These are phyloP conservation scores for Lecanicillium sp. DNA, from an alignment of 2,329 filamentous ascomycete genomes.

Conservation along the genomic window DNA sequence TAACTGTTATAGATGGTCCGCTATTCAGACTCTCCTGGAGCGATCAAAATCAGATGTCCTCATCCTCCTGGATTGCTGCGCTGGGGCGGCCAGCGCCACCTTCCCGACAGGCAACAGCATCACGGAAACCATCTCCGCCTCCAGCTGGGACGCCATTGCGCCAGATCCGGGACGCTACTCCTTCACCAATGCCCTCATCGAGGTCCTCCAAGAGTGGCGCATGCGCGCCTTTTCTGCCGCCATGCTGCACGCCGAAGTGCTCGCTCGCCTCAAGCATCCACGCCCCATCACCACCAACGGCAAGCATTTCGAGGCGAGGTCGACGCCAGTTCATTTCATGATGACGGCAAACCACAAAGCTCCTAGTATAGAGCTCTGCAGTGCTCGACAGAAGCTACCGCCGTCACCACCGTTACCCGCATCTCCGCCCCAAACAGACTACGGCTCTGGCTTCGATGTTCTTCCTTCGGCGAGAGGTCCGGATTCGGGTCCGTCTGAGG, in stretches of 20 bases:
- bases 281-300: slow-evolving; percentile 50
- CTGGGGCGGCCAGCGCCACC: slow-evolving; percentile 51
- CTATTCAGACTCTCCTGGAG: slow-evolving; percentile 52
- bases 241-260: slow-evolving; percentile 53
- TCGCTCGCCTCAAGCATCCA: slow-evolving; percentile 53
- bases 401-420: slow-evolving; percentile 22
- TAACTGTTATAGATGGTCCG: slow-evolving; percentile 40
- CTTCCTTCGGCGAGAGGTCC: slow-evolving; percentile 18
- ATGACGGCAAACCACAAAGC: slow-evolving; percentile 54
- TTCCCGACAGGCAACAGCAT: slow-evolving; percentile 51
- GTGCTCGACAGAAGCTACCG: slow-evolving; percentile 24
- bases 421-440: slow-evolving; percentile 21
- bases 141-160: slow-evolving; percentile 54
- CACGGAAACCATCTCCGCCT: slow-evolving; percentile 55
- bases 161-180: slow-evolving; percentile 52
- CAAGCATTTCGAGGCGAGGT: slow-evolving; percentile 48
- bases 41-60: slow-evolving; percentile 49
- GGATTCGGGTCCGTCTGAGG: slow-evolving; percentile 1
- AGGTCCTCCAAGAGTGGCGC: slow-evolving; percentile 51
- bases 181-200: slow-evolving; percentile 51
- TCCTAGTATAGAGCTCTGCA: slow-evolving; percentile 47
- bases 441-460: slow-evolving; percentile 8
- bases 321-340: slow-evolving; percentile 55
- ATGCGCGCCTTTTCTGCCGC: slow-evolving; percentile 47
- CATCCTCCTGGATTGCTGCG: slow-evolving; percentile 52